These are phyloP conservation scores for Ophiostoma angusticollis DNA, from an alignment of 2,329 filamentous ascomycete species.

Conservation along the genomic window DNA sequence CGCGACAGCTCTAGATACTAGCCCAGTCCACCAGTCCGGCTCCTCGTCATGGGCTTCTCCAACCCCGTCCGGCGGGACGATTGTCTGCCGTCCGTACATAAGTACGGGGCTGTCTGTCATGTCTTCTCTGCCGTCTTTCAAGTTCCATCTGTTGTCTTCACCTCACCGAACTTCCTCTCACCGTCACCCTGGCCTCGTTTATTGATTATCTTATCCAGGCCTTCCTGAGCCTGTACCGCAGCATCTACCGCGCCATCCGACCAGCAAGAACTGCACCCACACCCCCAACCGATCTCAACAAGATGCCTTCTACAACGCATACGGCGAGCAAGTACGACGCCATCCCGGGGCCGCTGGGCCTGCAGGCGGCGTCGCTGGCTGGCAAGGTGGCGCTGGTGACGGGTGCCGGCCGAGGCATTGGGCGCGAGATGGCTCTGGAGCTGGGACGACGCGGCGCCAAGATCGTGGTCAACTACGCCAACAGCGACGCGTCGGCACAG, in stretches of 20 bases:
- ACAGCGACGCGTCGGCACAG: conserved; percentile 14
- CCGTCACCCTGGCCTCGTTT: conserved; percentile 5
- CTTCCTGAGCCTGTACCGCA: conserved; percentile 1
- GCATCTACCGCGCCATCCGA: neutral
- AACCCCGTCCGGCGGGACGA: conserved; percentile 11
- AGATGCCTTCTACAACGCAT: conserved; percentile 6
- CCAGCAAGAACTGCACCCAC: neutral
- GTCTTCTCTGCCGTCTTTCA: neutral
- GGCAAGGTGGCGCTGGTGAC: conserved; percentile 20
- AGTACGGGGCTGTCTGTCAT: too few relatives aligned
- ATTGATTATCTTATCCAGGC: conserved; percentile 3
- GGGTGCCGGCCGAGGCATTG: conserved; percentile 40
- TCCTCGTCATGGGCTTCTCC: conserved; percentile 12
- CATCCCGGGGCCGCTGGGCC: conserved; percentile 22
- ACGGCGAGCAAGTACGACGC: conserved; percentile 19
- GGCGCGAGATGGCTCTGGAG: conserved; percentile 45
- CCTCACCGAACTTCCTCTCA: too few relatives aligned
- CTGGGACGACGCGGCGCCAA: conserved; percentile 19
- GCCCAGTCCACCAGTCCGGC: neutral
- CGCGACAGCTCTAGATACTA: too few relatives aligned
- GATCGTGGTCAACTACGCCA: conserved; percentile 24
- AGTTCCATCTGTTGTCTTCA: too few relatives aligned
- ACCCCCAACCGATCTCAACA: conserved; percentile 10
- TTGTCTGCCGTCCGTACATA: too few relatives aligned
- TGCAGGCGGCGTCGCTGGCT: conserved; percentile 17